Evolutionary conservation across 1,284 basidiomycete species (phyloP).

Genomic region (Tylopilus sp.): DNA sequence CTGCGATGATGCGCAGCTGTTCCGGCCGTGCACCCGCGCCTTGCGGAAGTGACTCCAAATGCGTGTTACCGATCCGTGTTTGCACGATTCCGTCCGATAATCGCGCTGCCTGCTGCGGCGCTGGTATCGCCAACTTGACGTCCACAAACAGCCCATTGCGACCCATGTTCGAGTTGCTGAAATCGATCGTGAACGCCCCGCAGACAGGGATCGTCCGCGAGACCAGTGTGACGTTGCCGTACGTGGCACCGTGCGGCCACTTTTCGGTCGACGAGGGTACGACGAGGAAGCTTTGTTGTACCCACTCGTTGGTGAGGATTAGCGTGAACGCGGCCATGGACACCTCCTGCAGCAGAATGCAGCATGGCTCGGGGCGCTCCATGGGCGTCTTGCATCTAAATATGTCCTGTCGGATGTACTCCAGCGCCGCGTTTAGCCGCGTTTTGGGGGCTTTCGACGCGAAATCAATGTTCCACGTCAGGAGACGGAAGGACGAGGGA

Average conservation of each 20-base stretch:
- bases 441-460: constrained; percentile 33
- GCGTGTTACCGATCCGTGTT: constrained; percentile 63
- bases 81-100: constrained; percentile 38
- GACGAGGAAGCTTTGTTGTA: constrained; percentile 54
- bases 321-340: constrained; percentile 39
- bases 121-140: constrained; percentile 43
- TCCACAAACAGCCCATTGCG: constrained; percentile 58
- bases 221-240: constrained; percentile 65
- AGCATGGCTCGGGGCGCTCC: constrained; percentile 50
- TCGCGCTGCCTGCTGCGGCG: constrained; percentile 23
- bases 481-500: constrained; percentile 44
- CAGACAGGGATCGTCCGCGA: constrained; percentile 50
- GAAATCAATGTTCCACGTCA: constrained; percentile 70
- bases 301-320: constrained; percentile 56
- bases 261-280: constrained; percentile 49
- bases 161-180: constrained; percentile 45
- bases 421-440: constrained; percentile 47
- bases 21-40: constrained; percentile 44
- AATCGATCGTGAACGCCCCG: constrained; percentile 45
- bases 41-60: constrained; percentile 56
- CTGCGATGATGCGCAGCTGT: constrained; percentile 52
- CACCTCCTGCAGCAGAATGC: constrained; percentile 67
- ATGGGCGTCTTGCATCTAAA: constrained; percentile 39
- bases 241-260: constrained; percentile 47
- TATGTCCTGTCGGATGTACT: constrained; percentile 50